phyloP scores from a whole-genome alignment of 2,329 filamentous ascomycete species.

The Aureobasidium vineae region DNA sequence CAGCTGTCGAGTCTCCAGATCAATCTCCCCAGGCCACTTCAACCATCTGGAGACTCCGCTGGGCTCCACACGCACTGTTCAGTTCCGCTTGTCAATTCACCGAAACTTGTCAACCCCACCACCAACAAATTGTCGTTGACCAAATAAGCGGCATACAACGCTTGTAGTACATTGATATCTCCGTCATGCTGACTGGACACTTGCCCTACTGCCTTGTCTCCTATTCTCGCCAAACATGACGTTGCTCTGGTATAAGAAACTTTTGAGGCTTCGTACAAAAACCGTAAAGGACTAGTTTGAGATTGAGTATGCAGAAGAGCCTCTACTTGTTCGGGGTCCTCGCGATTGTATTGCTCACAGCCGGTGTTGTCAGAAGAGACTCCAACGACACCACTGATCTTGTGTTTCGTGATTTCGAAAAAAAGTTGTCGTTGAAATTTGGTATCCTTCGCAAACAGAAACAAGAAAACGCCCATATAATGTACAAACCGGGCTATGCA shows the following conservation, averaged over 20 bases:
- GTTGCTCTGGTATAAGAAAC: background rate
- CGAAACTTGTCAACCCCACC: slow-evolving; percentile 10
- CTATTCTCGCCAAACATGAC: background rate
- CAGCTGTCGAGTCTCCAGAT: slow-evolving; percentile 12
- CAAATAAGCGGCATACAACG: slow-evolving; percentile 9
- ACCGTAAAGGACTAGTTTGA: background rate
- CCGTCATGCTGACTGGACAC: background rate
- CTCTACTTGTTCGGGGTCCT: background rate
- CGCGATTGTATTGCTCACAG: background rate
- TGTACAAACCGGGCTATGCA: slow-evolving; percentile 24
- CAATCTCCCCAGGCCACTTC: slow-evolving; percentile 1
- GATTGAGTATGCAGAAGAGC: background rate
- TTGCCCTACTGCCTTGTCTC: slow-evolving; percentile 6
- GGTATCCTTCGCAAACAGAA: slow-evolving; percentile 15
- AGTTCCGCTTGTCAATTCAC: slow-evolving; percentile 14
- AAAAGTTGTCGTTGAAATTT: slow-evolving; percentile 9
- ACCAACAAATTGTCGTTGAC: slow-evolving; percentile 8
- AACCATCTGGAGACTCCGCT: slow-evolving; percentile 20
- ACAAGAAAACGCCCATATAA: background rate
- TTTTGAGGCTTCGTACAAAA: background rate
- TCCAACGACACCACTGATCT: background rate
- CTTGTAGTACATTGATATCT: slow-evolving; percentile 2
- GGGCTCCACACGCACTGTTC: slow-evolving; percentile 18
- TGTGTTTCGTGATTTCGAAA: background rate
- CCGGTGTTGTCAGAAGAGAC: background rate